Base-by-base conservation (phyloP, 73 alveolate genomes). In the Strombidium stylifer region DNA sequence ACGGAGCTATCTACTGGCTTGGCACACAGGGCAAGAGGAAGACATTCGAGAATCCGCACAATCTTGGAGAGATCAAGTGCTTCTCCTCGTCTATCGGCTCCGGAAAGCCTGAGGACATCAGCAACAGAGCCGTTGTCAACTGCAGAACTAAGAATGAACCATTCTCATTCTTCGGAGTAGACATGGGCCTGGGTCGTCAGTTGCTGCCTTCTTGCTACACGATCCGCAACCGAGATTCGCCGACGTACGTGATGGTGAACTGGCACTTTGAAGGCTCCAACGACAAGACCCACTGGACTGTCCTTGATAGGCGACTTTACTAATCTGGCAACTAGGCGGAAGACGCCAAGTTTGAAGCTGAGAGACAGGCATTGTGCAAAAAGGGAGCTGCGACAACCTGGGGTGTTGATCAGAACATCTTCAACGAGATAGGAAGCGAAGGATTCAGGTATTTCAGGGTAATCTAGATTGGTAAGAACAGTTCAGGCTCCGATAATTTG, bases 211-310 rank as follows among this genome's bases (percentile, higher is more conserved):
- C 92, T 28, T 84, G 95, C 58, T 94, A 94, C 66, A 83, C 97
- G 7, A 54, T 94, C 35, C 81, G 89, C 64, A 94, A 94, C 73
- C 73, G 98, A 61, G 87, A 89, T 53, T 85, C 97, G 36, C 65
- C 92, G 11, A 81, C 94, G 24, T 90, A 94, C 77, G 98, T 92
- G 3, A 47, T 92, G 81, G 46, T 94, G 69, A 83, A 91, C 69
- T 94, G 99, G 98, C 91, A 89, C 58, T 85, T 94, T 28, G 97
- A 94, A 73, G 99, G 90, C 3, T 87, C 97, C 16, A 84, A 69
- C 75, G 97, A 94, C 75, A 85, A 82, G 67, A 73, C 59, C 8
- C 81, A 91, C 69, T 94, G 90, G 87, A 84, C 81, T 32, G 64
- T 89, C 34, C 81, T 94, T 8, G 99, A 93, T 64, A 86, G 94